Conservation (phyloP, 192 early-diverging fungal genomes). For the Coemansia sp. region DNA sequence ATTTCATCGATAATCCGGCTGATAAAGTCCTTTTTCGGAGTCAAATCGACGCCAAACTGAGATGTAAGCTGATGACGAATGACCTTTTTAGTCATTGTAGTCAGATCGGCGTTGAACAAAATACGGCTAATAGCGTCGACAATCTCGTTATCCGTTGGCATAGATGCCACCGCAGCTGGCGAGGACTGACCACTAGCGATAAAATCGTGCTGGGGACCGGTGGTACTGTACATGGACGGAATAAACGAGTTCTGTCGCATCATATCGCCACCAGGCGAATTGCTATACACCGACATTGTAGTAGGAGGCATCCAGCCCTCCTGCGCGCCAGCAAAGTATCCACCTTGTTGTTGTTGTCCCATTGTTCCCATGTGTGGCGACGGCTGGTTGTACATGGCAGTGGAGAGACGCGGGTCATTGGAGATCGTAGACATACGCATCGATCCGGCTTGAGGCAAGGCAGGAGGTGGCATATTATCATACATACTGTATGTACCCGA, state of each 20-base stretch:
- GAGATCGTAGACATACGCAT: slow-evolving; percentile 18
- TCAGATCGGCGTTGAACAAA: slow-evolving; percentile 72
- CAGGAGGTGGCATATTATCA: slow-evolving; percentile 1
- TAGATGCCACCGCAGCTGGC: neutral
- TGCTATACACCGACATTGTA: slow-evolving; percentile 33
- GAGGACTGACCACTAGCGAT: slow-evolving; percentile 6
- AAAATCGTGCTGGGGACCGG: neutral
- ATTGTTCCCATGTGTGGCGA: slow-evolving; percentile 15
- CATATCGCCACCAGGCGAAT: neutral
- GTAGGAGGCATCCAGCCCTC: slow-evolving; percentile 38
- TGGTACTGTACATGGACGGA: slow-evolving; percentile 7
- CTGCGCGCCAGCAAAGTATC: slow-evolving; percentile 25
- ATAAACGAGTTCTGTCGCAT: slow-evolving; percentile 17
- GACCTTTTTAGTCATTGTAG: slow-evolving; percentile 79
- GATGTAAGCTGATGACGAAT: slow-evolving; percentile 73
- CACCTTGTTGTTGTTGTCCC: slow-evolving; percentile 16
- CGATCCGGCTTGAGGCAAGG: neutral
- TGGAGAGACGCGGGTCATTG: slow-evolving; percentile 38
- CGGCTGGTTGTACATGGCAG: slow-evolving; percentile 35
- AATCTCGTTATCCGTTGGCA: slow-evolving; percentile 76
- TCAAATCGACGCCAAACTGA: slow-evolving; percentile 74
- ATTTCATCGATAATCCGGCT: slow-evolving; percentile 63
- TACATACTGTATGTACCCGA: slow-evolving; percentile 19
- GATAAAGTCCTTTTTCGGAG: slow-evolving; percentile 72
- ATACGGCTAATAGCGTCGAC: slow-evolving; percentile 70